phyloP scores from a whole-genome alignment of 1,284 basidiomycete genomes.

The Cryptococcus sp. region DNA sequence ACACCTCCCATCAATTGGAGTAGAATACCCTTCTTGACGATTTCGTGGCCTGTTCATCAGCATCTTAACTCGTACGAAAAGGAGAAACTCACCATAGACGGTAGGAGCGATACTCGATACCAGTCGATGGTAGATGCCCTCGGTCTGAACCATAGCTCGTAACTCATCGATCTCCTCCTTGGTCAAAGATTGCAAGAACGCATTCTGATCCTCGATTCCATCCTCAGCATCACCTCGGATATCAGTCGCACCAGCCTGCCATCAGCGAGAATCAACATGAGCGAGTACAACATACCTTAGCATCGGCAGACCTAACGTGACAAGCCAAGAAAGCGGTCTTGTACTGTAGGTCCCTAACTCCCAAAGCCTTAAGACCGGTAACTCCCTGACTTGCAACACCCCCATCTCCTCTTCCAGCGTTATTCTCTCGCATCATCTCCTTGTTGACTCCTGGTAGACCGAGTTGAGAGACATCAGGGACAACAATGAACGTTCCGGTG shows the following conservation, averaged over 20 bases:
- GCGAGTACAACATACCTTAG: neutral
- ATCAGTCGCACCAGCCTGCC: constrained; percentile 68
- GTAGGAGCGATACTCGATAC: constrained; percentile 96
- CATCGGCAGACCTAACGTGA: constrained; percentile 39
- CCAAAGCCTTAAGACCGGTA: constrained; percentile 87
- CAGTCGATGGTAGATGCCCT: constrained; percentile 89
- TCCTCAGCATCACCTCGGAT: constrained; percentile 81
- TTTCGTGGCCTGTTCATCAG: constrained; percentile 65
- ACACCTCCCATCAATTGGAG: constrained; percentile 99
- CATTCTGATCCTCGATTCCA: constrained; percentile 64
- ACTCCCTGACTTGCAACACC: constrained; percentile 82
- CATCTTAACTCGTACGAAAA: neutral
- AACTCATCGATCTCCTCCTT: constrained; percentile 94
- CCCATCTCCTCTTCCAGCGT: constrained; percentile 60
- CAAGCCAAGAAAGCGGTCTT: constrained; percentile 98
- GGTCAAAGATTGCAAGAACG: constrained; percentile 82
- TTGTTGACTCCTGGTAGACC: constrained; percentile 93
- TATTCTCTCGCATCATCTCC: constrained; percentile 83
- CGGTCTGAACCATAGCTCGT: constrained; percentile 83
- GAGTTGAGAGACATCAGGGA: constrained; percentile 95
- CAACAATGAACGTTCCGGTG: constrained; percentile 96
- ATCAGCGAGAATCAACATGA: neutral
- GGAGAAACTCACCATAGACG: constrained; percentile 63
- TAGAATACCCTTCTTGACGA: constrained; percentile 97
- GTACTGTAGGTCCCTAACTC: constrained; percentile 93